These are phyloP conservation scores for Globomyces sp. DNA, from an alignment of 371 early-diverging fungal species.

Conservation along the genomic window DNA sequence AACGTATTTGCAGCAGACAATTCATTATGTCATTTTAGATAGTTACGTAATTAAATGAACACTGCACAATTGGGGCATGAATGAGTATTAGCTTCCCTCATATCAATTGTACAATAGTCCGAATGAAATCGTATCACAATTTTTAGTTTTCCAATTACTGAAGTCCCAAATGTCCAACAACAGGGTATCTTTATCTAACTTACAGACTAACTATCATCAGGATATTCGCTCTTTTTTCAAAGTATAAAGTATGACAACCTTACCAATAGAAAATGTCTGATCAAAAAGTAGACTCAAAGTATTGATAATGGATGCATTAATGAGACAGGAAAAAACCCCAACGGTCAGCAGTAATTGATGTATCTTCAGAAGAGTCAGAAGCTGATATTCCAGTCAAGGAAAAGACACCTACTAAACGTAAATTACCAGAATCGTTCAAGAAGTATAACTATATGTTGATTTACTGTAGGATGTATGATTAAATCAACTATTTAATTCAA, in stretches of 20 bases:
- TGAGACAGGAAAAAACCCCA: not conserved
- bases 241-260: not conserved
- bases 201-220: not conserved
- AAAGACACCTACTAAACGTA: not conserved
- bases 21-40: no score
- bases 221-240: slow-evolving; percentile 13
- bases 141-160: no score
- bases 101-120: no score
- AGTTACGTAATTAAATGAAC: no score
- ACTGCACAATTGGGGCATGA: no score
- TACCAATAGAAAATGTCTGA: not conserved
- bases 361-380: slow-evolving; percentile 1
- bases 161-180: no score
- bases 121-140: no score
- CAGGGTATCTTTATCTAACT: no score
- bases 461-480: not conserved
- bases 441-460: not conserved
- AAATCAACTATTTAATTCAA: no score
- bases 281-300: not conserved
- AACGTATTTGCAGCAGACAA: no score
- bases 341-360: not conserved
- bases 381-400: not conserved
- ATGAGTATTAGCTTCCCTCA: no score
- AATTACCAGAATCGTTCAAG: slow-evolving; percentile 1
- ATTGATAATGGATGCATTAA: not conserved